These are phyloP conservation scores for Triangularia verruculosa DNA, from an alignment of 2,329 filamentous ascomycete species.

Conservation along the genomic window DNA sequence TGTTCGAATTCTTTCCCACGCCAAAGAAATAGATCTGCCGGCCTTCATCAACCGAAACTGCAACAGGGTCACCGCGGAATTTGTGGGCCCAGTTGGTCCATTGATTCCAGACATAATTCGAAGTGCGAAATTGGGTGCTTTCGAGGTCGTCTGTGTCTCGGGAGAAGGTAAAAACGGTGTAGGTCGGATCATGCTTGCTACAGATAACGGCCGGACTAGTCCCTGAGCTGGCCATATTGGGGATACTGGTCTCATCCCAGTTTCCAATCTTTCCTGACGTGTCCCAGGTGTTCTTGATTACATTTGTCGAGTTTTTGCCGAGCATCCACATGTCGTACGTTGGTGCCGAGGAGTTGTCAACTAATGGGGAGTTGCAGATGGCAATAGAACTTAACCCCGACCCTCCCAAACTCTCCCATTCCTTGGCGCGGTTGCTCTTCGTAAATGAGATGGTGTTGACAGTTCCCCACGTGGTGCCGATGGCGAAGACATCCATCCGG, in stretches of 20 bases:
- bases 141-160: background rate
- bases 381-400: background rate
- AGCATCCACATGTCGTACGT: constrained; percentile 12
- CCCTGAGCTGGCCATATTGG: background rate
- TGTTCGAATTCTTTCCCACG: background rate
- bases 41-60: background rate
- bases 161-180: constrained; percentile 2
- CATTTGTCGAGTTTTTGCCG: background rate
- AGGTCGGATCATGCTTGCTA: background rate
- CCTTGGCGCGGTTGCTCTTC: background rate
- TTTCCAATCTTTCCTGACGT: background rate
- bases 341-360: background rate
- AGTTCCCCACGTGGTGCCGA: background rate
- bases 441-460: background rate
- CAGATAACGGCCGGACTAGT: background rate
- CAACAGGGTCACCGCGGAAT: constrained; percentile 8
- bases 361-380: constrained; percentile 3
- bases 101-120: background rate
- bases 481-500: constrained; percentile 8
- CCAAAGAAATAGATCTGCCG: constrained; percentile 7
- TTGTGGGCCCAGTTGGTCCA: background rate
- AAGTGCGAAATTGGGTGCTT: background rate
- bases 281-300: constrained; percentile 10
- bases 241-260: background rate
- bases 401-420: constrained; percentile 11